phyloP scores from a whole-genome alignment of 305 asterid genomes.

The Fraxinus xanthoxyloides region DNA sequence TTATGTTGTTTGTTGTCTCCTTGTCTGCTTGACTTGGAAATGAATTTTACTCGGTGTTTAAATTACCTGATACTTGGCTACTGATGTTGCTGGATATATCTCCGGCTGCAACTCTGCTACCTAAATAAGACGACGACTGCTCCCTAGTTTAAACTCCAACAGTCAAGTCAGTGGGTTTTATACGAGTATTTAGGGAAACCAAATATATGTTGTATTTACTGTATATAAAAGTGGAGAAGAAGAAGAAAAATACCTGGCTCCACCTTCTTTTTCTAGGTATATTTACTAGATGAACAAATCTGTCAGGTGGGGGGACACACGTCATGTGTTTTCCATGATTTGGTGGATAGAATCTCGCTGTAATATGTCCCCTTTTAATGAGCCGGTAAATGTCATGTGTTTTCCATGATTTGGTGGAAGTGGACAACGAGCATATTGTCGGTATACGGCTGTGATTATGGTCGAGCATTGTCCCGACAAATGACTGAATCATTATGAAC shows the following conservation, averaged over 20 bases:
- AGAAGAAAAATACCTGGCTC: background rate
- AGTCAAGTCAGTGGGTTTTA: background rate
- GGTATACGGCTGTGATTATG: background rate
- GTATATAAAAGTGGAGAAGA: background rate
- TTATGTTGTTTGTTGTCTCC: background rate
- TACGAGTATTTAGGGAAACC: background rate
- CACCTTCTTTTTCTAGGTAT: background rate
- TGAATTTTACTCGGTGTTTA: background rate
- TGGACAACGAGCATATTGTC: background rate
- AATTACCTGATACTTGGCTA: background rate
- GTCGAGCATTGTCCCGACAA: background rate
- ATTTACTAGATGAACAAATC: background rate
- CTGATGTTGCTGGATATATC: background rate
- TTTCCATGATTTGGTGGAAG: background rate
- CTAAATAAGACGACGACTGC: background rate
- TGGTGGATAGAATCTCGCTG: background rate
- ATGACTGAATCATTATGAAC: background rate
- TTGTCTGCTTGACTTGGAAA: background rate
- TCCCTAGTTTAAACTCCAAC: background rate
- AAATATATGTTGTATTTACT: background rate
- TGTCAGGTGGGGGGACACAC: background rate
- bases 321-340: background rate
- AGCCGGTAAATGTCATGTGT: background rate
- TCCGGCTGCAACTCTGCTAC: background rate
- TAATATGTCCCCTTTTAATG: background rate